Evolutionary conservation across 805 yeast species (phyloP).

Genomic region (Lipomyces sp.): DNA sequence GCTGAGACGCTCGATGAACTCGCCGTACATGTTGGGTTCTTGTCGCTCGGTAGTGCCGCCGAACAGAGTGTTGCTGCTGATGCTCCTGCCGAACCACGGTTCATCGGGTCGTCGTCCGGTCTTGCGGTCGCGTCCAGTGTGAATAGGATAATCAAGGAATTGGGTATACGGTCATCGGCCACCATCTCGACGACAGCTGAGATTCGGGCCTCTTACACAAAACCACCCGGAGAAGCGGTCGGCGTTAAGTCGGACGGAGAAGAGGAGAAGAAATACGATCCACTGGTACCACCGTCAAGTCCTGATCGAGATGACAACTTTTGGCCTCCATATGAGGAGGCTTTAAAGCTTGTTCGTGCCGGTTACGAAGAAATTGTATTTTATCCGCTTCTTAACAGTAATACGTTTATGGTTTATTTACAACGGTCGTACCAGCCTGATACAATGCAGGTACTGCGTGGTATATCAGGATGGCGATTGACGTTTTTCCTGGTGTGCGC

Average conservation of each 20-base stretch:
- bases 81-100: constrained; percentile 34
- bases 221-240: constrained; percentile 2
- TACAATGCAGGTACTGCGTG: constrained; percentile 11
- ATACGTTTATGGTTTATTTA: constrained; percentile 25
- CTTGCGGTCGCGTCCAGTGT: constrained; percentile 26
- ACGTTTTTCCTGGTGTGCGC: constrained; percentile 22
- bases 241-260: constrained; percentile 4
- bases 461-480: constrained; percentile 24
- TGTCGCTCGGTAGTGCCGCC: constrained; percentile 33
- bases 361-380: constrained; percentile 28
- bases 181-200: constrained; percentile 15
- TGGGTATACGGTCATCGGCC: constrained; percentile 22
- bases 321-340: constrained; percentile 29
- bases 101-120: constrained; percentile 32
- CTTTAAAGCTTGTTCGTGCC: constrained; percentile 9
- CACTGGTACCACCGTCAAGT: constrained; percentile 8
- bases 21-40: constrained; percentile 28
- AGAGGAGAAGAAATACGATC: constrained; percentile 6
- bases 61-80: constrained; percentile 29
- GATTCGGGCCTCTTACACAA: constrained; percentile 16
- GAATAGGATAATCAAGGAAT: constrained; percentile 15
- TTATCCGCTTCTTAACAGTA: constrained; percentile 23
- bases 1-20: constrained; percentile 32
- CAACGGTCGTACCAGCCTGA: constrained; percentile 26
- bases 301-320: constrained; percentile 7